phyloP scores from a whole-genome alignment of 306 rosid species.

The Cucurbita argyrosperma region DNA sequence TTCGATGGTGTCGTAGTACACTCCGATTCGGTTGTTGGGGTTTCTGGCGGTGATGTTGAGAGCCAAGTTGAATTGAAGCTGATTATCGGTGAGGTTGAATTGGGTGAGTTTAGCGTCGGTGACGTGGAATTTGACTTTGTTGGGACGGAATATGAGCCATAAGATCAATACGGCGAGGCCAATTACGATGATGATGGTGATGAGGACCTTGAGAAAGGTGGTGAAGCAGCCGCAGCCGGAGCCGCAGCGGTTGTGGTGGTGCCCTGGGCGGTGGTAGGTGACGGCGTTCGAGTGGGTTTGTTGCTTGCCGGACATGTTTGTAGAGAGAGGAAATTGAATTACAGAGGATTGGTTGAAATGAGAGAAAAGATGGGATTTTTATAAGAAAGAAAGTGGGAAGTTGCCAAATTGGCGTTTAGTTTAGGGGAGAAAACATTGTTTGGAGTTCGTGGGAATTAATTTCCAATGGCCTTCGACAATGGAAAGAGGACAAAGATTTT shows the following conservation, averaged over 20 bases:
- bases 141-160: conserved; percentile 39
- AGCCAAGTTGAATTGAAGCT: conserved; percentile 27
- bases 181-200: conserved; percentile 16
- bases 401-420: neutral
- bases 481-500: neutral
- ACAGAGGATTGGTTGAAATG: neutral
- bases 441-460: neutral
- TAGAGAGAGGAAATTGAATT: neutral
- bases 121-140: conserved; percentile 28
- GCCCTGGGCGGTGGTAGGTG: conserved; percentile 4
- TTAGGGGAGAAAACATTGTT: neutral
- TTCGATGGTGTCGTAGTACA: conserved; percentile 25
- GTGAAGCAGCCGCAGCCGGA: conserved; percentile 10
- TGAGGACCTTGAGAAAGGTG: neutral
- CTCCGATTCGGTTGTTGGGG: conserved; percentile 32
- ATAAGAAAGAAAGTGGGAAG: neutral
- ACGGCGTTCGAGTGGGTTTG: neutral
- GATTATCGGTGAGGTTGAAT: conserved; percentile 21
- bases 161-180: conserved; percentile 20
- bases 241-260: neutral
- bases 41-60: conserved; percentile 45
- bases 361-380: neutral
- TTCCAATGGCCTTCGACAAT: neutral
- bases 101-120: conserved; percentile 39
- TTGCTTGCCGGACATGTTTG: neutral